Conservation (phyloP, 495 filamentous ascomycete species). For the Daldinia vernicosa region DNA sequence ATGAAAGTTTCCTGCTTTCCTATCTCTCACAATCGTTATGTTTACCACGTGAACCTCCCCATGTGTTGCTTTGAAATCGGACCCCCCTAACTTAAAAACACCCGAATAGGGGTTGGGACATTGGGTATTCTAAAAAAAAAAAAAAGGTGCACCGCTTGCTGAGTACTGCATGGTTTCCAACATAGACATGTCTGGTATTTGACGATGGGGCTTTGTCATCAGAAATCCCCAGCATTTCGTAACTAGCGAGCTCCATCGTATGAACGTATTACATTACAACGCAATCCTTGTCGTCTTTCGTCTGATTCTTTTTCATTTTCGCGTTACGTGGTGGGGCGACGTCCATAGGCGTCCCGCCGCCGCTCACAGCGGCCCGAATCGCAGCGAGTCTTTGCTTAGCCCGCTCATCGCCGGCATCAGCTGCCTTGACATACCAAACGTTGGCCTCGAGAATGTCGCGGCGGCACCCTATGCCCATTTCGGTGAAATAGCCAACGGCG, state of each 20-base stretch:
- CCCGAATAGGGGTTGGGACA: background rate
- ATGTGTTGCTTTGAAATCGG: constrained; percentile 5
- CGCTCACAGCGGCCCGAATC: constrained; percentile 85
- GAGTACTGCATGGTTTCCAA: constrained; percentile 37
- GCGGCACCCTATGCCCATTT: constrained; percentile 96
- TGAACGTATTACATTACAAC: constrained; percentile 63
- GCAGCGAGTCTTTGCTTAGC: constrained; percentile 86
- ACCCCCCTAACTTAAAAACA: constrained; percentile 11
- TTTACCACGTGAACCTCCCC: constrained; percentile 8
- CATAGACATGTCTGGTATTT: constrained; percentile 18
- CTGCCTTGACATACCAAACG: constrained; percentile 97
- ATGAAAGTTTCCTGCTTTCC: constrained; percentile 29
- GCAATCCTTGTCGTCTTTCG: constrained; percentile 65
- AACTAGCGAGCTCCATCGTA: constrained; percentile 7
- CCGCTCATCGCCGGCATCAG: constrained; percentile 88
- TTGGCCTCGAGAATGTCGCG: constrained; percentile 94
- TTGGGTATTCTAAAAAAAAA: constrained; percentile 36
- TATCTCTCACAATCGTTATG: constrained; percentile 8
- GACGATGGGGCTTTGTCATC: background rate
- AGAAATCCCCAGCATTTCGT: background rate
- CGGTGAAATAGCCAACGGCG: constrained; percentile 95
- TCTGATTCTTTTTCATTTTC: constrained; percentile 60
- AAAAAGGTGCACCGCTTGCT: background rate
- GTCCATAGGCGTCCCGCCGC: constrained; percentile 69
- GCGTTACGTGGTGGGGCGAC: constrained; percentile 57